phyloP scores from a whole-genome alignment of 2,329 filamentous ascomycete species.

The Thyridium curvatum region DNA sequence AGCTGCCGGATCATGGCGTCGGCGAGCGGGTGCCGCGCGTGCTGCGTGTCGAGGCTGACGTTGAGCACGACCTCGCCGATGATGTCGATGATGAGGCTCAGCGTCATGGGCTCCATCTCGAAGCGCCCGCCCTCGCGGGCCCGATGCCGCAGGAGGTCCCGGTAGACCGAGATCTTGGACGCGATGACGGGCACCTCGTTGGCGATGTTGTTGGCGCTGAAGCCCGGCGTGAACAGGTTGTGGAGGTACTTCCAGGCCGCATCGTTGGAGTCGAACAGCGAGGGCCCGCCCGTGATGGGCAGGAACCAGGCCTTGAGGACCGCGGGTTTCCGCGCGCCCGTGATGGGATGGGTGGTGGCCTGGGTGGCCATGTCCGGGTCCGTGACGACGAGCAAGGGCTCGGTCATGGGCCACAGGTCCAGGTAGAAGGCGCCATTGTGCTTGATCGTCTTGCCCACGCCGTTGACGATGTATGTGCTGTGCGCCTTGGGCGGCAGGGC shows the following conservation, averaged over 20 bases:
- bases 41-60: slow-evolving; percentile 6
- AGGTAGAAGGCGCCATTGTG: slow-evolving; percentile 5
- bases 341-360: slow-evolving; percentile 7
- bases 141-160: slow-evolving; percentile 12
- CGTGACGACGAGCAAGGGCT: slow-evolving; percentile 9
- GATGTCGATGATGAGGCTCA: slow-evolving; percentile 17
- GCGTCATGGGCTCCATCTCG: slow-evolving; percentile 18
- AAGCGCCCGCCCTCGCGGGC: slow-evolving; percentile 14
- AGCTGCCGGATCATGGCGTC: slow-evolving; percentile 6
- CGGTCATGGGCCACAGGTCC: slow-evolving; percentile 8
- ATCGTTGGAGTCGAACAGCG: slow-evolving; percentile 27
- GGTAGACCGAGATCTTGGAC: slow-evolving; percentile 19
- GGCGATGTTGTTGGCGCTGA: slow-evolving; percentile 24
- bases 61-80: slow-evolving; percentile 4
- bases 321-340: slow-evolving; percentile 4
- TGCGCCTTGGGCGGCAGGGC: not conserved
- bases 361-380: slow-evolving; percentile 7
- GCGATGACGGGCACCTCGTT: slow-evolving; percentile 22
- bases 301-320: slow-evolving; percentile 2
- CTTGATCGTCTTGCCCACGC: not conserved
- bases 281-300: slow-evolving; percentile 20
- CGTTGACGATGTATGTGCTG: not conserved
- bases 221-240: slow-evolving; percentile 27
- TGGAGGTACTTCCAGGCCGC: slow-evolving; percentile 27
- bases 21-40: slow-evolving; percentile 2